Evolutionary conservation across 306 rosid genomes (phyloP), one percentile per base, ranked within the genome.

Genomic region (Pyrus pyrifolia): DNA sequence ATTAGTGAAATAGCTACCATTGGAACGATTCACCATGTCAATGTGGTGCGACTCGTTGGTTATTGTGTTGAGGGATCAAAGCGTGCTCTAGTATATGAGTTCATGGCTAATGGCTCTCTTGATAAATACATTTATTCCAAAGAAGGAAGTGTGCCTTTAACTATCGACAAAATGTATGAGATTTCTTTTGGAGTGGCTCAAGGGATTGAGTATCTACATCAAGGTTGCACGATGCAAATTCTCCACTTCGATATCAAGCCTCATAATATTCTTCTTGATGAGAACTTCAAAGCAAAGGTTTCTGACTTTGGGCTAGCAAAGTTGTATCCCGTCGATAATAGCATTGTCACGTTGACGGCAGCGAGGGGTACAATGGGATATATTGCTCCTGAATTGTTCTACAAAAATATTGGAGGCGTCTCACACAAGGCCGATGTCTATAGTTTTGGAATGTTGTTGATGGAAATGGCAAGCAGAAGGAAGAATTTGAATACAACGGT

Each of bases 271-370:
- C 45, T 40, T 40, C 45, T 40, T 40, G 45, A 40, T 40, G 45
- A 40, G 12, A 40, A 40, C 45, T 40, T 40, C 45, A 40, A 11
- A 22, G 55, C 71, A 40, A 67, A 67, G 71, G 29, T 67, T 67
- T 67, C 71, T 9, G 71, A 67, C n/a, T 67, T 67, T 22, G 71
- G 71, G 7, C 71, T 67, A 40, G 71, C 71, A n/a, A 38, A 21
- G 23, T n/a, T 67, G 11, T 67, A 38, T 22, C 55, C 55, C 1
- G 5, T 42, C 0, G 33, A 67, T n/a, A n/a, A 40, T 4, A 42
- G 71, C 10, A 35, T 35, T 35, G 42, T 35, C 9, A 40, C 71
- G 22, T 2, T 67, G 30, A 67, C 71, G 4, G 31, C 55, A n/a
- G 71, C 25, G 1, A 57, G 61, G 61, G 71, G 73, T 3, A 40